Conservation (phyloP, 805 yeast genomes). For the Brettanomyces bruxellensis region DNA sequence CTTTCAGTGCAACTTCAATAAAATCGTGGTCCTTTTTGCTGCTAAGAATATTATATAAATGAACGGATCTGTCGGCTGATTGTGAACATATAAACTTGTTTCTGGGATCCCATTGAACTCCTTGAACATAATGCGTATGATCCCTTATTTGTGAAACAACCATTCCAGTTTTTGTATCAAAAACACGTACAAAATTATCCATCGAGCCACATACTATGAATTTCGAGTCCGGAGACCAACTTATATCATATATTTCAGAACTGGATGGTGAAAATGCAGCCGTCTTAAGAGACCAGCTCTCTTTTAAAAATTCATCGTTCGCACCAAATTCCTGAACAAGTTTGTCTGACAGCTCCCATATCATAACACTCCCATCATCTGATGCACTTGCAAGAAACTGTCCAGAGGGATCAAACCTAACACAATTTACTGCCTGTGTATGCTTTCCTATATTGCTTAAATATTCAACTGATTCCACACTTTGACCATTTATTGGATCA, state of each 20-base stretch:
- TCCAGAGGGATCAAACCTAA: constrained; percentile 69
- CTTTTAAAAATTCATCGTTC: constrained; percentile 48
- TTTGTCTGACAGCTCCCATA: constrained; percentile 61
- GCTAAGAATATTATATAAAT: constrained; percentile 45
- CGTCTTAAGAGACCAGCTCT: constrained; percentile 63
- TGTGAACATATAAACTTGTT: constrained; percentile 75
- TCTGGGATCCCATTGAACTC: constrained; percentile 91
- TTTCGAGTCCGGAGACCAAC: constrained; percentile 84
- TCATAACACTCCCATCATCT: constrained; percentile 82
- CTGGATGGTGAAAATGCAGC: constrained; percentile 44
- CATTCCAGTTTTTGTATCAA: constrained; percentile 46
- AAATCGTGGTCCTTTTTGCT: constrained; percentile 7
- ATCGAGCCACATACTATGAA: constrained; percentile 82
- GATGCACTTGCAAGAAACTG: constrained; percentile 79
- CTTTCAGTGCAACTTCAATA: constrained; percentile 28
- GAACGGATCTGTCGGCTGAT: constrained; percentile 79
- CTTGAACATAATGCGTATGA: constrained; percentile 89
- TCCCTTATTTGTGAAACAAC: constrained; percentile 54
- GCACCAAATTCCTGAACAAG: constrained; percentile 53
- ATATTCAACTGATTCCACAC: constrained; percentile 49
- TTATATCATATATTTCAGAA: constrained; percentile 80
- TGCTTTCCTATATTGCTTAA: constrained; percentile 78
- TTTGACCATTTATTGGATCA: constrained; percentile 8
- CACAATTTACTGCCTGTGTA: constrained; percentile 90
- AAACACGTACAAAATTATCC: constrained; percentile 76